Evolutionary conservation across 1,284 basidiomycete genomes (phyloP).

Genomic region (Ceratobasidium sp.): DNA sequence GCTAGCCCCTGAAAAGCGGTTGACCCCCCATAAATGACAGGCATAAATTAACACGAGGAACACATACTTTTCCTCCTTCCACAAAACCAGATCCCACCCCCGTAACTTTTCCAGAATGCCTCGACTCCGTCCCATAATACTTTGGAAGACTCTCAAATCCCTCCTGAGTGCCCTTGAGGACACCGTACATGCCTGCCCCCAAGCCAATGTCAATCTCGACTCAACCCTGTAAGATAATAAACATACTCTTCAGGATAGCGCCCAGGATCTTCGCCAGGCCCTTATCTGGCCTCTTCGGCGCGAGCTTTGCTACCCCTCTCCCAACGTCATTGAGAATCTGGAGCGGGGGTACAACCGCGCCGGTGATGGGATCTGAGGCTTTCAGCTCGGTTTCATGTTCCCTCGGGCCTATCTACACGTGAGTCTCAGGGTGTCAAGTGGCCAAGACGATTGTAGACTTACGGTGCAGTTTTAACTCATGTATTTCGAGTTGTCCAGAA

Average conservation of each 20-base stretch:
- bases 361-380: slow-evolving; percentile 62
- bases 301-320: slow-evolving; percentile 18
- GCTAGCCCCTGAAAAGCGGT: background rate
- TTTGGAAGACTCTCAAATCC: slow-evolving; percentile 1
- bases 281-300: slow-evolving; percentile 57
- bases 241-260: slow-evolving; percentile 57
- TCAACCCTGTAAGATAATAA: too few species aligned
- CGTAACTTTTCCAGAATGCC: background rate
- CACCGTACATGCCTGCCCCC: slow-evolving; percentile 58
- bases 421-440: background rate
- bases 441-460: slow-evolving; percentile 46
- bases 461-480: slow-evolving; percentile 66
- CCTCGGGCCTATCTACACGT: slow-evolving; percentile 60
- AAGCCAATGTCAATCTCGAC: slow-evolving; percentile 41
- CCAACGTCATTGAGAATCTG: slow-evolving; percentile 15
- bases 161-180: slow-evolving; percentile 49
- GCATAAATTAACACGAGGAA: slow-evolving; percentile 56
- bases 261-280: slow-evolving; percentile 64
- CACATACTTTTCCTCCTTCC: slow-evolving; percentile 10
- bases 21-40: background rate
- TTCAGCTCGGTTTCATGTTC: slow-evolving; percentile 64
- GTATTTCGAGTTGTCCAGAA: slow-evolving; percentile 61
- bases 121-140: slow-evolving; percentile 1
- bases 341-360: slow-evolving; percentile 48
- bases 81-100: slow-evolving; percentile 4